phyloP scores from a whole-genome alignment of 495 filamentous ascomycete species.

The Coniosporium apollinis region DNA sequence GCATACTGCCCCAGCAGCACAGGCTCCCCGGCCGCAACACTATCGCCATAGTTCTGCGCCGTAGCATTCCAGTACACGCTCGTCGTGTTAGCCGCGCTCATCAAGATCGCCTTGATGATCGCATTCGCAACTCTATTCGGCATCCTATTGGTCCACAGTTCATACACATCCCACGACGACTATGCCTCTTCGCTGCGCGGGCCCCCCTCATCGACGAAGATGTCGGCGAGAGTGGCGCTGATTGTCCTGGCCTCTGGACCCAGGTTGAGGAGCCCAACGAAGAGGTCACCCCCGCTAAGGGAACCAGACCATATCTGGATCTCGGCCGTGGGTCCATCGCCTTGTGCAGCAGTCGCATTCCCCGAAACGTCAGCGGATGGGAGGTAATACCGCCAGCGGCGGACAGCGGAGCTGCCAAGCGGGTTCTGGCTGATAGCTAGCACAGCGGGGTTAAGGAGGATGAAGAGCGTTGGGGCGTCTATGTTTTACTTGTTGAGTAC shows the following conservation, averaged over 20 bases:
- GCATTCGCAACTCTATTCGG: neutral
- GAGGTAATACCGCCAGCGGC: conserved; percentile 7
- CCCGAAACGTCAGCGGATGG: conserved; percentile 17
- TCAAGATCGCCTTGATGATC: neutral
- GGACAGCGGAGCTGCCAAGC: conserved; percentile 27
- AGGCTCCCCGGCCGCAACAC: too few relatives aligned
- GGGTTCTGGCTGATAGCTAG: conserved; percentile 32
- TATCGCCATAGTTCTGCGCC: too few relatives aligned
- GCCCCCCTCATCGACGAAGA: conserved; percentile 33
- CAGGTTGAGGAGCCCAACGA: conserved; percentile 33
- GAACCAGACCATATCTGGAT: conserved; percentile 33
- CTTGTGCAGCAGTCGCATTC: conserved; percentile 14
- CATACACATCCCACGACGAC: conserved; percentile 35
- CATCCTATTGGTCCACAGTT: conserved; percentile 41
- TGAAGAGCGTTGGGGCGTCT: conserved; percentile 13
- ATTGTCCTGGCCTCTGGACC: conserved; percentile 25
- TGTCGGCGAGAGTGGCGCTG: conserved; percentile 35
- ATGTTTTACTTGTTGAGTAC: too few relatives aligned
- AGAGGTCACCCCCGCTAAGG: conserved; percentile 29
- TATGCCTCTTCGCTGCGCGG: conserved; percentile 19
- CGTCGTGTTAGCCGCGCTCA: too few relatives aligned
- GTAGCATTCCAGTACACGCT: too few relatives aligned
- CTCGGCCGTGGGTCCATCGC: conserved; percentile 24
- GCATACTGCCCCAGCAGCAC: too few relatives aligned
- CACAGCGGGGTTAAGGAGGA: conserved; percentile 16